These are phyloP conservation scores for Bolboschoenus planiculmis DNA, from an alignment of 176 grass and related monocot species.

Conservation along the genomic window DNA sequence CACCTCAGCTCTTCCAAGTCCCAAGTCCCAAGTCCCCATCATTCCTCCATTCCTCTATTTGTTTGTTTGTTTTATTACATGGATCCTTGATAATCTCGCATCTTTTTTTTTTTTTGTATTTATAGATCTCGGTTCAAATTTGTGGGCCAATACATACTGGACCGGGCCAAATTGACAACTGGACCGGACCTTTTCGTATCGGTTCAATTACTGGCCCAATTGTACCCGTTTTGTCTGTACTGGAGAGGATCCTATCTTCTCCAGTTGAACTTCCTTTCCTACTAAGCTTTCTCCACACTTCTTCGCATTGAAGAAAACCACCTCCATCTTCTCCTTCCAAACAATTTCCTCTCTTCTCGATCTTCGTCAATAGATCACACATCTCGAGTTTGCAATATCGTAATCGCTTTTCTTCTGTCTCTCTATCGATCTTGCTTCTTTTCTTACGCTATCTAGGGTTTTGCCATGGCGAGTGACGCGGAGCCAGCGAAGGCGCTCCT, in stretches of 20 bases:
- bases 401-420: not conserved
- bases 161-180: not conserved
- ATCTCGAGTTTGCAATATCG: not conserved
- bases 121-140: not conserved
- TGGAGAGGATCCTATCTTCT: not conserved
- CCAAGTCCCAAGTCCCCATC: too few relatives aligned
- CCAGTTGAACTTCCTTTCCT: not conserved
- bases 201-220: not conserved
- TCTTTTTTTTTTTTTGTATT: too few relatives aligned
- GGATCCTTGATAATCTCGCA: not conserved
- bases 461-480: slow-evolving; percentile 56
- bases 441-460: not conserved
- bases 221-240: not conserved
- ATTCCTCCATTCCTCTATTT: not conserved
- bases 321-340: not conserved
- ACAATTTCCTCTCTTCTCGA: not conserved
- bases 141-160: not conserved
- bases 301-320: slow-evolving; percentile 17
- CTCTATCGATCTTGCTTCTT: not conserved
- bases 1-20: not conserved
- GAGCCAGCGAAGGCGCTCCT: slow-evolving; percentile 92
- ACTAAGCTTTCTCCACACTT: not conserved
- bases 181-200: not conserved
- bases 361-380: not conserved
- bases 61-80: not conserved